These are phyloP conservation scores for Arabis alpina DNA, from an alignment of 345 rosid genomes.

Conservation along the genomic window DNA sequence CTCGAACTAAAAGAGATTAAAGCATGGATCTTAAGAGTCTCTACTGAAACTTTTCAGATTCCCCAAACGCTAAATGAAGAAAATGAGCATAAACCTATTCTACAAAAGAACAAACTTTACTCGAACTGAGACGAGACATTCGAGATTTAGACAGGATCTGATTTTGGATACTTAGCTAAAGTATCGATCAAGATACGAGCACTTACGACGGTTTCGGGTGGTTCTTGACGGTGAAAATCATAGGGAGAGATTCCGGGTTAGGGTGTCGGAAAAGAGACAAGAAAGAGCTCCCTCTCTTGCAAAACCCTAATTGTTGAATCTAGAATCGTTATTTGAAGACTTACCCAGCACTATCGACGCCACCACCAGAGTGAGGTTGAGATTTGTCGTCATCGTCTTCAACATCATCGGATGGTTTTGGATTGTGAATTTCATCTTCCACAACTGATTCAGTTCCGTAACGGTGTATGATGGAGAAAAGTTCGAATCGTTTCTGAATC, in stretches of 20 bases:
- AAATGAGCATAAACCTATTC: slow-evolving; percentile 7
- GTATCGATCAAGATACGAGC: slow-evolving; percentile 13
- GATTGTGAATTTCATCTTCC: too few species aligned
- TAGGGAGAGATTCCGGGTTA: not conserved
- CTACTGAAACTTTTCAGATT: not conserved
- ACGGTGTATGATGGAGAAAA: too few species aligned
- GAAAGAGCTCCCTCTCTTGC: slow-evolving; percentile 19
- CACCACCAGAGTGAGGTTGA: too few species aligned
- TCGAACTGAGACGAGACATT: not conserved
- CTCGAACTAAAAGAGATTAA: slow-evolving; percentile 20
- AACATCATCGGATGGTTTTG: too few species aligned
- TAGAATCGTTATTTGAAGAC: too few species aligned
- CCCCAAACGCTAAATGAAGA: slow-evolving; percentile 5
- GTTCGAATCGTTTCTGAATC: too few species aligned
- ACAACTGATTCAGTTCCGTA: too few species aligned
- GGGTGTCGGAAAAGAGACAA: slow-evolving; percentile 29
- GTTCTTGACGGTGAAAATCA: slow-evolving; percentile 12
- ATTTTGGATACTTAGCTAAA: slow-evolving; percentile 1
- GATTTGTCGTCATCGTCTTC: too few species aligned
- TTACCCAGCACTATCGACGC: too few species aligned
- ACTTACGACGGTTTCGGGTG: slow-evolving; percentile 34
- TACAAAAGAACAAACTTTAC: slow-evolving; percentile 32
- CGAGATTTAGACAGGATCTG: slow-evolving; percentile 18
- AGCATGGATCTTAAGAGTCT: slow-evolving; percentile 35
- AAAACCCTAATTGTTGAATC: too few species aligned